These are phyloP conservation scores for Plenodomus lindquistii DNA, from an alignment of 2,329 filamentous ascomycete genomes.

Conservation along the genomic window DNA sequence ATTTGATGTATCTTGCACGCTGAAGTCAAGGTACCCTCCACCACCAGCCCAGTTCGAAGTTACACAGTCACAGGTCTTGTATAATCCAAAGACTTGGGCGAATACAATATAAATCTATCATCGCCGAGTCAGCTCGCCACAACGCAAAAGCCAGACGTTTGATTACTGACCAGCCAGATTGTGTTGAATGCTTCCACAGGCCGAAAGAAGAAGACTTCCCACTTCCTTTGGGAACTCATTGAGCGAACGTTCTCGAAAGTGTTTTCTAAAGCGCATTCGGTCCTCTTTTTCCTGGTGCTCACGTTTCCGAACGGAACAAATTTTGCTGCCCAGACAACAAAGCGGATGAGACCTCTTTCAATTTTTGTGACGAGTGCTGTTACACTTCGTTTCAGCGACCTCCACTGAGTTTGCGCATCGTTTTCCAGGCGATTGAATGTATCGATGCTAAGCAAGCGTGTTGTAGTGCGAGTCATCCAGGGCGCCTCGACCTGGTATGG, in stretches of 20 bases:
- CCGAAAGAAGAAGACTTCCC: constrained; percentile 33
- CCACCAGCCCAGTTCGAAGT: constrained; percentile 42
- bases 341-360: constrained; percentile 7
- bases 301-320: constrained; percentile 10
- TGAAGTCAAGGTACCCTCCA: constrained; percentile 51
- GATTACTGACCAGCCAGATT: constrained; percentile 37
- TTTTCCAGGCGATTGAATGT: constrained; percentile 12
- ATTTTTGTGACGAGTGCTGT: constrained; percentile 7
- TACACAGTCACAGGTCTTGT: constrained; percentile 50
- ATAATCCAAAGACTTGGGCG: constrained; percentile 49
- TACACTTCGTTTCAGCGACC: constrained; percentile 7
- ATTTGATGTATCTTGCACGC: constrained; percentile 35
- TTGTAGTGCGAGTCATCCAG: constrained; percentile 10
- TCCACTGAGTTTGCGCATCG: constrained; percentile 10
- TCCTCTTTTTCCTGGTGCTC: neutral
- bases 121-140: neutral
- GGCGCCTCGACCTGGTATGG: constrained; percentile 19
- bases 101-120: constrained; percentile 24
- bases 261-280: constrained; percentile 7
- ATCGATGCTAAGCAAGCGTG: constrained; percentile 19
- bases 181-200: constrained; percentile 44
- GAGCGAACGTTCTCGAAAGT: constrained; percentile 3
- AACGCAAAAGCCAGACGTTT: neutral
- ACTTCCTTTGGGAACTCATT: constrained; percentile 21
- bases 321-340: constrained; percentile 6